Evolutionary conservation across 192 early-diverging fungal species (phyloP), one percentile per base, ranked within the genome.

Genomic region (Coemansia sp.): DNA sequence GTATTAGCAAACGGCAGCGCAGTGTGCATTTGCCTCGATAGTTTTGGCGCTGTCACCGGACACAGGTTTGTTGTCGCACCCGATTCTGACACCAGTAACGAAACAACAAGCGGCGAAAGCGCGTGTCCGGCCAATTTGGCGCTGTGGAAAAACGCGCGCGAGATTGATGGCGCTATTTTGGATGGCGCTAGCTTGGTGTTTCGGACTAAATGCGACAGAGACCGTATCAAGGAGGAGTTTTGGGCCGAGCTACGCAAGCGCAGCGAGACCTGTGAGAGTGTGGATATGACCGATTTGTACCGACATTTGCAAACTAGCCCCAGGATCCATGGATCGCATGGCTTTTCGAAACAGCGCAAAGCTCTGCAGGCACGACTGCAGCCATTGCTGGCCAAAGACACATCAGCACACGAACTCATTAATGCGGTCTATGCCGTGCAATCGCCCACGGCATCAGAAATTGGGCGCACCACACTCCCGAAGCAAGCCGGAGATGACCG

Each of bases 201-300:
- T 15, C 55, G 42, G 44, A 55, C 30, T 5, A 57, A 58, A 20
- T 21, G 14, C 10, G 31, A 39, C n/a, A 48, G 31, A 14, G 50
- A 29, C 20, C n/a, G 28, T 5, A 29, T 40, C 11, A 50, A 35
- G 35, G 60, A 67, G 22, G 14, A 15, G 0, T n/a, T 44, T 15
- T 74, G 70, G 70, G 22, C 41, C 6, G 59, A 56, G 20, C 32
- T 74, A 23, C 60, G 60, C 26, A 62, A 55, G 41, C 44, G 56
- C 7, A 41, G 60, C 48, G 20, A 61, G 31, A 45, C 56, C 15
- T 67, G 51, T 27, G 52, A 50, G 48, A 60, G 64, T 5, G 32
- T 52, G 11, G 60, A 74, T 48, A 58, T 74, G 70, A 34, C 48
- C 4, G 15, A n/a, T 2, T 12, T 31, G 28, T 45, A 45, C 43